Evolutionary conservation across 2,329 filamentous ascomycete genomes (phyloP).

Genomic region (Cladosporium sp.): DNA sequence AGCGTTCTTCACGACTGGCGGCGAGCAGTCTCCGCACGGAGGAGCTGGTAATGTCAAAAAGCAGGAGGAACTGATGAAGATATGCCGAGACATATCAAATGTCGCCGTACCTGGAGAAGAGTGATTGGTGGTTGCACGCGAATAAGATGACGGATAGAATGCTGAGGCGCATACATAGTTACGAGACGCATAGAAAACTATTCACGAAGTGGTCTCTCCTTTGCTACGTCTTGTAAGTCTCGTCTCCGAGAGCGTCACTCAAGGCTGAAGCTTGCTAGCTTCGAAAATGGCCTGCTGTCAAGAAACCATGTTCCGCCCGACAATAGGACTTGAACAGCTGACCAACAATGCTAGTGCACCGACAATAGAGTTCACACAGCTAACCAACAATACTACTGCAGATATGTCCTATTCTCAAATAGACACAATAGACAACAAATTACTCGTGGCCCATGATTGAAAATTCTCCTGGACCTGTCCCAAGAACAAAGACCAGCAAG

Average conservation of each 20-base stretch:
- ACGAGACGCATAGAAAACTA: not conserved
- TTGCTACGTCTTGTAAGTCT: not conserved
- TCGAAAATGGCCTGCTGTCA: not conserved
- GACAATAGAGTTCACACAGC: not conserved
- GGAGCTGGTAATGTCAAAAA: conserved; percentile 41
- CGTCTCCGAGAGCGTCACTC: not conserved
- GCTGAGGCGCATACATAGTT: not conserved
- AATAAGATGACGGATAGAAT: not conserved
- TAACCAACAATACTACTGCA: not conserved
- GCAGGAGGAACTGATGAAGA: conserved; percentile 47
- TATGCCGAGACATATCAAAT: conserved; percentile 37
- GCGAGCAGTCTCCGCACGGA: conserved; percentile 29
- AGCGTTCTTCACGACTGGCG: conserved; percentile 27
- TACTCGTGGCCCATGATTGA: not conserved
- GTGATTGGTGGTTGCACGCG: not conserved
- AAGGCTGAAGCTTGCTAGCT: not conserved
- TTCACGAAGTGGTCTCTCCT: not conserved
- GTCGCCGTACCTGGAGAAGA: conserved; percentile 24
- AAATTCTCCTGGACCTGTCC: not conserved
- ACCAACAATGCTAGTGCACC: too few species aligned
- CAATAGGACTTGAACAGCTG: not conserved
- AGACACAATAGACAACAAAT: not conserved
- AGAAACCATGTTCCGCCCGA: not conserved
- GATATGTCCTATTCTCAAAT: not conserved
- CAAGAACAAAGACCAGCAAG: not conserved